phyloP scores from a whole-genome alignment of 2,329 filamentous ascomycete species.

The Thielaviopsis ethacetica region DNA sequence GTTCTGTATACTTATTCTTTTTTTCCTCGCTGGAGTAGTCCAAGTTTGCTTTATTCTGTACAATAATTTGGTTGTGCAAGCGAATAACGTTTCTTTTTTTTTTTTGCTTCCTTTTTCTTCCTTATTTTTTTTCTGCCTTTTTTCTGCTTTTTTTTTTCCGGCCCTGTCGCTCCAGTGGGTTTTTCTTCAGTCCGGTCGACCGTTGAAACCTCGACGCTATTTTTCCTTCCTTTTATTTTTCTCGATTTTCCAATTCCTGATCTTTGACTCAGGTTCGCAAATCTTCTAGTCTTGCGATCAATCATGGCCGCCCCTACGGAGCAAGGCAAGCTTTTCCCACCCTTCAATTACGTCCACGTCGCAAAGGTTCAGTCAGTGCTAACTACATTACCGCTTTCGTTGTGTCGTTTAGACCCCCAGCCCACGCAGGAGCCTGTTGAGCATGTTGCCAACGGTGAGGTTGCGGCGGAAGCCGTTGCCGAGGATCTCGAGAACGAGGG shows the following conservation, averaged over 20 bases:
- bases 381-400: background rate
- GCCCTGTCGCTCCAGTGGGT: background rate
- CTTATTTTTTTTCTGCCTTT: background rate
- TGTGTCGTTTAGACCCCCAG: background rate
- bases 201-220: background rate
- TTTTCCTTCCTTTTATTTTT: background rate
- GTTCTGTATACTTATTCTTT: background rate
- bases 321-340: slow-evolving; percentile 2
- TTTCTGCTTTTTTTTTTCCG: background rate
- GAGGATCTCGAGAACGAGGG: slow-evolving; percentile 2
- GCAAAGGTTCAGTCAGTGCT: background rate
- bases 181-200: background rate
- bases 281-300: slow-evolving; percentile 3
- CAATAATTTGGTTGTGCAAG: background rate
- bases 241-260: slow-evolving; percentile 1
- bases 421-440: slow-evolving; percentile 8
- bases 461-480: background rate
- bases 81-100: slow-evolving; percentile 7
- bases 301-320: slow-evolving; percentile 7
- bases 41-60: background rate
- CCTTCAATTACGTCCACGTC: background rate
- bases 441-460: background rate
- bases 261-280: background rate
- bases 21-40: background rate
- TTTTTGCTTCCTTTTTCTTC: background rate